Percentiles rank a stretch among this genome's conserved stretches.
Conservation (phyloP, 371 early-diverging fungal species). For the Mortierella sp. region DNA sequence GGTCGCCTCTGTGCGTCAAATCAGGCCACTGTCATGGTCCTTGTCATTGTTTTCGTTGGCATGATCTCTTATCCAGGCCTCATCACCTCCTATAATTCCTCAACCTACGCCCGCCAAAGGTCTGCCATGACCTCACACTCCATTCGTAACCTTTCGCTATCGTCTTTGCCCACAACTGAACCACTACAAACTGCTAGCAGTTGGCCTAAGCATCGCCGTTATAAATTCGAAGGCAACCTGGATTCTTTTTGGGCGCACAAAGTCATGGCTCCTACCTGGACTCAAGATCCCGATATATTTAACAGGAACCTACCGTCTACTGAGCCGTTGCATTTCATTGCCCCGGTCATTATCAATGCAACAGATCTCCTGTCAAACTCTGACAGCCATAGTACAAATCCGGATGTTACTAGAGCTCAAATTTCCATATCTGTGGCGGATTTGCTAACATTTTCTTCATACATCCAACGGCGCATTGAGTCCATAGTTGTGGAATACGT, state of each 20-base stretch:
- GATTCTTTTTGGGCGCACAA: slow-evolving; percentile 39
- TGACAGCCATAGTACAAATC: background rate
- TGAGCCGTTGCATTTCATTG: slow-evolving; percentile 37
- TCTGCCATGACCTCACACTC: slow-evolving; percentile 55
- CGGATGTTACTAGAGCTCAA: background rate
- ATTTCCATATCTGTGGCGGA: slow-evolving; percentile 13
- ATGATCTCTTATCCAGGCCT: slow-evolving; percentile 68
- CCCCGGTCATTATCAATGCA: slow-evolving; percentile 49
- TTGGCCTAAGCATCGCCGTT: slow-evolving; percentile 21
- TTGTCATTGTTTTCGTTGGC: slow-evolving; percentile 64
- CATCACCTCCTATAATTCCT: slow-evolving; percentile 47
- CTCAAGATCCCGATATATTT: slow-evolving; percentile 39
- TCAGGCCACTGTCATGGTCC: slow-evolving; percentile 61
- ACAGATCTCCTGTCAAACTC: slow-evolving; percentile 12
- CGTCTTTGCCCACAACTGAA: slow-evolving; percentile 23
- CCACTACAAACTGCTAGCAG: slow-evolving; percentile 42
- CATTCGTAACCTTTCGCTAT: slow-evolving; percentile 43
- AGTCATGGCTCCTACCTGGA: slow-evolving; percentile 43
- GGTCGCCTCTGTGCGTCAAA: slow-evolving; percentile 72
- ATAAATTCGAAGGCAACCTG: slow-evolving; percentile 56
- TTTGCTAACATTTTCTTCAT: slow-evolving; percentile 20
- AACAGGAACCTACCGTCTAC: slow-evolving; percentile 21
- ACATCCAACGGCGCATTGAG: slow-evolving; percentile 35
- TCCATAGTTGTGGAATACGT: slow-evolving; percentile 33
- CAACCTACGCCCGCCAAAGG: slow-evolving; percentile 35